phyloP scores from a whole-genome alignment of 2,329 filamentous ascomycete species.

The Cladophialophora chaetospira region DNA sequence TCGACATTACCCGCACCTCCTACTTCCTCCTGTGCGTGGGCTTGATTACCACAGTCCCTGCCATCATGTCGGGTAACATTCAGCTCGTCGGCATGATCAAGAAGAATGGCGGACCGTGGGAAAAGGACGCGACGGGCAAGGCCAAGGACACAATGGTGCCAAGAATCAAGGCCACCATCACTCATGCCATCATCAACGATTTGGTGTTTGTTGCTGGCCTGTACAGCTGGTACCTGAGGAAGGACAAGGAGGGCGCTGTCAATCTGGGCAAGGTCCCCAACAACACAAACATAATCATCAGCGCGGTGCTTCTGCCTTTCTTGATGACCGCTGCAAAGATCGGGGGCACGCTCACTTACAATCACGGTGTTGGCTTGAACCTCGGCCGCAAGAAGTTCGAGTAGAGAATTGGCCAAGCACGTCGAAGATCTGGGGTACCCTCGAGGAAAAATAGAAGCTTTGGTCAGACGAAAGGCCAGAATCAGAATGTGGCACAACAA shows the following conservation, averaged over 20 bases:
- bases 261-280: conserved; percentile 30
- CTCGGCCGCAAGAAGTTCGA: conserved; percentile 33
- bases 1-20: conserved; percentile 32
- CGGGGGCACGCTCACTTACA: conserved; percentile 31
- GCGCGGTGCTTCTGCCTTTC: conserved; percentile 24
- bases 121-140: conserved; percentile 32
- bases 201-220: conserved; percentile 30
- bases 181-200: conserved; percentile 33
- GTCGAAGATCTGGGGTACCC: not conserved
- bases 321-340: conserved; percentile 29
- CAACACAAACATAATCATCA: conserved; percentile 31
- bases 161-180: conserved; percentile 33
- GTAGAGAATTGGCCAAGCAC: not conserved
- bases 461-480: too few relatives aligned
- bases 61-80: conserved; percentile 34
- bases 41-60: conserved; percentile 32
- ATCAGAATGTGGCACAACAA: too few relatives aligned
- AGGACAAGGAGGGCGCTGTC: conserved; percentile 28
- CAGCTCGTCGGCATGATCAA: conserved; percentile 34
- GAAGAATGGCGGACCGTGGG: conserved; percentile 35
- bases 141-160: conserved; percentile 34
- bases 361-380: conserved; percentile 34
- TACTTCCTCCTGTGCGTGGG: conserved; percentile 33
- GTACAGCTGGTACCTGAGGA: conserved; percentile 33
- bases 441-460: too few relatives aligned